Evolutionary conservation across 1,284 basidiomycete species (phyloP).

Genomic region (Rhizopogon parksii): DNA sequence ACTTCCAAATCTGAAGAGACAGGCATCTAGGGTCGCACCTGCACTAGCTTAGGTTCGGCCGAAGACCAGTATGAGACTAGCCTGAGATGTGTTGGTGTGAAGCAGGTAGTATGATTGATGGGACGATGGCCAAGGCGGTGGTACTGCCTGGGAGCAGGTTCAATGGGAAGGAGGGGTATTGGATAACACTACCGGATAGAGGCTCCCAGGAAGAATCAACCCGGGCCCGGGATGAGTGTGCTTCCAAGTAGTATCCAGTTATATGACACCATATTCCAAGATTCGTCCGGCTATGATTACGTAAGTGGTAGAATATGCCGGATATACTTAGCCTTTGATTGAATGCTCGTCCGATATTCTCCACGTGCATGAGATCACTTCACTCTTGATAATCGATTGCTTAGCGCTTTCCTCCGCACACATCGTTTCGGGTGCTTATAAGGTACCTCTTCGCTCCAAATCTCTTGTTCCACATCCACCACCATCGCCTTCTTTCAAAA

Average conservation of each 20-base stretch:
- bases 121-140: conserved; percentile 20
- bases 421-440: conserved; percentile 1
- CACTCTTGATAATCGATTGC: background rate
- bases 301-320: background rate
- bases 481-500: background rate
- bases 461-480: conserved; percentile 1
- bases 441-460: background rate
- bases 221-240: too few species aligned
- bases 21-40: conserved; percentile 25
- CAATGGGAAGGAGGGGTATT: conserved; percentile 13
- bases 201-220: background rate
- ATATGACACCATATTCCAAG: background rate
- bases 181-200: too few species aligned
- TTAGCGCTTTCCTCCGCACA: background rate
- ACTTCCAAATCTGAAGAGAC: background rate
- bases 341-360: too few species aligned
- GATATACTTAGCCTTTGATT: too few species aligned
- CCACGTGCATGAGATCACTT: too few species aligned
- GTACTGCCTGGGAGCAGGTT: conserved; percentile 28
- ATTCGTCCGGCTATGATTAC: background rate
- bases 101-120: conserved; percentile 22
- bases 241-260: background rate
- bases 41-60: conserved; percentile 25
- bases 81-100: conserved; percentile 36
- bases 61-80: conserved; percentile 39